These are phyloP conservation scores for Hyphodiscus sp. DNA, from an alignment of 2,329 filamentous ascomycete genomes.

Conservation along the genomic window DNA sequence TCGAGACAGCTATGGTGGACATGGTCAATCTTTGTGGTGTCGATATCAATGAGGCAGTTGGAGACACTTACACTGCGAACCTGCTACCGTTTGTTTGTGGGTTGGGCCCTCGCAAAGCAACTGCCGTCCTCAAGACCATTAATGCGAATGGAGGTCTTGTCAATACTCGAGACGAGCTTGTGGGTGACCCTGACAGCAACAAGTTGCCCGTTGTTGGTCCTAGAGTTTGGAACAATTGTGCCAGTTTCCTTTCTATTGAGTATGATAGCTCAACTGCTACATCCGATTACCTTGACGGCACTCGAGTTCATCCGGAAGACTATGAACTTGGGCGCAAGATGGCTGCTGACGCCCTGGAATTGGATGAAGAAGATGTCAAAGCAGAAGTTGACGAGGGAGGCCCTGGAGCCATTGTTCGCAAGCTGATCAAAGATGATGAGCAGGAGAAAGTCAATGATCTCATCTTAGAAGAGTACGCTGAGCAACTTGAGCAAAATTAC, in stretches of 20 bases:
- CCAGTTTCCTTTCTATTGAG: constrained; percentile 87
- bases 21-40: constrained; percentile 97
- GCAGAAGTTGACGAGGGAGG: constrained; percentile 88
- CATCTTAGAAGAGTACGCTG: constrained; percentile 92
- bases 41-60: constrained; percentile 86
- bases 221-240: constrained; percentile 93
- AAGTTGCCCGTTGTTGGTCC: constrained; percentile 76
- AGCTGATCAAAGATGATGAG: constrained; percentile 89
- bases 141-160: constrained; percentile 86
- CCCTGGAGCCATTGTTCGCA: constrained; percentile 82
- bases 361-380: constrained; percentile 97
- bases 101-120: constrained; percentile 85
- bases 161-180: constrained; percentile 75
- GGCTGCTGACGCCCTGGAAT: constrained; percentile 90
- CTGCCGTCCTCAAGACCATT: constrained; percentile 78
- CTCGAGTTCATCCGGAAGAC: constrained; percentile 94
- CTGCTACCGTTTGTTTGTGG: constrained; percentile 87
- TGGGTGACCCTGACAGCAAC: constrained; percentile 78
- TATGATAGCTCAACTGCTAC: constrained; percentile 77
- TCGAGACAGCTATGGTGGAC: constrained; percentile 97
- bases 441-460: constrained; percentile 95
- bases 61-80: constrained; percentile 75
- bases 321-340: constrained; percentile 98
- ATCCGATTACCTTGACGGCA: constrained; percentile 92
- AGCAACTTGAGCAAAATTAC: constrained; percentile 88